Evolutionary conservation across 2,329 filamentous ascomycete species (phyloP).

Genomic region (Cyclaneusma minus): DNA sequence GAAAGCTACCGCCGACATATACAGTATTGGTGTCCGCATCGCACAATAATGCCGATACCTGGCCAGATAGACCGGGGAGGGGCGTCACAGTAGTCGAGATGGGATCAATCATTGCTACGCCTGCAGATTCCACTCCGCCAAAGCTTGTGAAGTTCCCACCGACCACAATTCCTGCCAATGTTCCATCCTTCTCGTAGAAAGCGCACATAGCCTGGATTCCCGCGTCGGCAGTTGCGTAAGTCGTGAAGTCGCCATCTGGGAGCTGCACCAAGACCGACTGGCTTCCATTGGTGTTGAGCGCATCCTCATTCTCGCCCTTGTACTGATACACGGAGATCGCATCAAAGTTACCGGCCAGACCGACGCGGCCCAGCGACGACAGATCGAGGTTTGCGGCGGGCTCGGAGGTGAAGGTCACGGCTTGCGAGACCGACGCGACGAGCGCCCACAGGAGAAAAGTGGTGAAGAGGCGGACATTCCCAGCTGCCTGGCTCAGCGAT

Average conservation of each 20-base stretch:
- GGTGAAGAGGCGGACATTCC: slow-evolving; percentile 17
- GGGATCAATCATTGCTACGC: slow-evolving; percentile 69
- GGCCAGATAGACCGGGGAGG: slow-evolving; percentile 68
- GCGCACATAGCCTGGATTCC: slow-evolving; percentile 81
- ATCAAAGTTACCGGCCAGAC: slow-evolving; percentile 76
- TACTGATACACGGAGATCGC: slow-evolving; percentile 85
- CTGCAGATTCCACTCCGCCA: slow-evolving; percentile 57
- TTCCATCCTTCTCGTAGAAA: slow-evolving; percentile 51
- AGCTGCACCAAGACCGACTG: slow-evolving; percentile 67
- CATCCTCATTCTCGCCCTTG: slow-evolving; percentile 58
- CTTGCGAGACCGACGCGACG: slow-evolving; percentile 26
- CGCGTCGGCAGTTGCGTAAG: slow-evolving; percentile 63
- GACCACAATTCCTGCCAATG: slow-evolving; percentile 59
- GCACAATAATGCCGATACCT: slow-evolving; percentile 70
- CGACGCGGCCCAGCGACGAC: slow-evolving; percentile 63
- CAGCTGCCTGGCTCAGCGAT: slow-evolving; percentile 14
- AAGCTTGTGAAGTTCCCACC: slow-evolving; percentile 94
- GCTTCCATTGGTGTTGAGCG: slow-evolving; percentile 58
- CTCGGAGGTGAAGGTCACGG: slow-evolving; percentile 42
- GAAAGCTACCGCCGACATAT: slow-evolving; percentile 82
- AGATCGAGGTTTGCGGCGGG: slow-evolving; percentile 65
- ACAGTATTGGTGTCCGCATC: slow-evolving; percentile 64
- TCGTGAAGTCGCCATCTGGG: slow-evolving; percentile 71
- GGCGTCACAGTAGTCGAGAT: slow-evolving; percentile 53
- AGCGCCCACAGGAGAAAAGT: slow-evolving; percentile 21